Evolutionary conservation across 176 grass and related monocot genomes (phyloP).

Genomic region (Oryza australiensis): DNA sequence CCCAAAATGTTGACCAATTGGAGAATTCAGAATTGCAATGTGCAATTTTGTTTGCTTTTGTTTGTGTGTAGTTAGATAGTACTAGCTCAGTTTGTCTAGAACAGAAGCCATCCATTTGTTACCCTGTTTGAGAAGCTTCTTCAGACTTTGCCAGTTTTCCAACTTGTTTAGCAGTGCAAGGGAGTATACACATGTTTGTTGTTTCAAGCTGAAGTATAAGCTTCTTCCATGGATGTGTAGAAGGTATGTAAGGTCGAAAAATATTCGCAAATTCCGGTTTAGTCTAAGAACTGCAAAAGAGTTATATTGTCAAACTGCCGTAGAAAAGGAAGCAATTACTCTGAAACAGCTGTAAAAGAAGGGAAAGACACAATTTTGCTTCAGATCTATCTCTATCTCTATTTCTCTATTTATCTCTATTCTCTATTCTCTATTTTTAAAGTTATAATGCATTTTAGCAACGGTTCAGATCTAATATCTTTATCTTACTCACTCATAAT

Average conservation of each 20-base stretch:
- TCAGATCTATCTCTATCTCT: too few species aligned
- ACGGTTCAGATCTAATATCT: too few species aligned
- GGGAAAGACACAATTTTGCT: not conserved
- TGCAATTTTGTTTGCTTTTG: not conserved
- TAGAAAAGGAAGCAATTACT: not conserved
- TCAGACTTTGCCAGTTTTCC: not conserved
- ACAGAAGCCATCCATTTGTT: not conserved
- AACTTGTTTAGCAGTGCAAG: not conserved
- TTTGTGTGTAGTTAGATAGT: not conserved
- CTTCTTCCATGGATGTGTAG: not conserved
- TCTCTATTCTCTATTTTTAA: too few species aligned
- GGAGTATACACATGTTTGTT: not conserved
- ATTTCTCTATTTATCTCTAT: too few species aligned
- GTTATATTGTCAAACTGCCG: not conserved
- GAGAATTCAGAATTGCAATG: constrained; percentile 5
- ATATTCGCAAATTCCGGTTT: not conserved
- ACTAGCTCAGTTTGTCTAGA: not conserved
- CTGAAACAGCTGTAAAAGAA: not conserved
- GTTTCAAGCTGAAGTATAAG: not conserved
- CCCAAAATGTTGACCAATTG: constrained; percentile 24
- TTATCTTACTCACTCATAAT: too few species aligned
- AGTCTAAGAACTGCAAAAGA: not conserved
- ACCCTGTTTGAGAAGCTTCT: not conserved
- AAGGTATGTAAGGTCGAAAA: not conserved
- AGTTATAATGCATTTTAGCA: too few species aligned